Percentiles rank a stretch among this genome's conserved stretches.
phyloP scores from a whole-genome alignment of 179 eudicot species.

The Beta corolliflora region DNA sequence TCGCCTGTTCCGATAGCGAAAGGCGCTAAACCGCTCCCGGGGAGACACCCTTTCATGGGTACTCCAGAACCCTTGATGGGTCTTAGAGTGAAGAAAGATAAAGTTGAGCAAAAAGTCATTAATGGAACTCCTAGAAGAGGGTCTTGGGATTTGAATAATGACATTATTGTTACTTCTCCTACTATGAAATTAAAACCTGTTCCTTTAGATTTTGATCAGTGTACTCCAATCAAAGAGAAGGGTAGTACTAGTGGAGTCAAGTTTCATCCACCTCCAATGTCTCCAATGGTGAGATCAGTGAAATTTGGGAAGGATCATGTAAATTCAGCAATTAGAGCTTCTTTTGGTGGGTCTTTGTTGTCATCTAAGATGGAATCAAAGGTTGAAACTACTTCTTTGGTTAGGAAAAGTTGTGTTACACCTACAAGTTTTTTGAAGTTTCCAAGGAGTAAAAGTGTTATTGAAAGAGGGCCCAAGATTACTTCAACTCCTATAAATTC shows the following conservation, averaged over 20 bases:
- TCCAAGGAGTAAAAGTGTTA: slow-evolving; percentile 74
- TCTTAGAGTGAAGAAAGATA: slow-evolving; percentile 51
- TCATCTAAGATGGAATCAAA: slow-evolving; percentile 52
- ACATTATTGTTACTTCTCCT: slow-evolving; percentile 38
- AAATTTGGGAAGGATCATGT: slow-evolving; percentile 41
- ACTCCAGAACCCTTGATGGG: slow-evolving; percentile 88
- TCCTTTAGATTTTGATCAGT: slow-evolving; percentile 67
- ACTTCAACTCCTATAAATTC: slow-evolving; percentile 53
- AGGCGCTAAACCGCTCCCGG: slow-evolving; percentile 84
- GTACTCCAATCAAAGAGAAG: slow-evolving; percentile 69
- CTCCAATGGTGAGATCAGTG: slow-evolving; percentile 60
- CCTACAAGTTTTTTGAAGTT: slow-evolving; percentile 59
- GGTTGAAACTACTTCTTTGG: slow-evolving; percentile 54
- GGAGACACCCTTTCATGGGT: slow-evolving; percentile 82
- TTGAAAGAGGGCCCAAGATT: slow-evolving; percentile 64
- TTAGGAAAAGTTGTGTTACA: slow-evolving; percentile 66
- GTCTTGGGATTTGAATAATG: slow-evolving; percentile 67
- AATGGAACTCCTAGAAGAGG: slow-evolving; percentile 60
- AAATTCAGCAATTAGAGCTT: slow-evolving; percentile 45
- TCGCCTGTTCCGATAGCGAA: slow-evolving; percentile 80
- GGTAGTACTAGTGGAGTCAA: slow-evolving; percentile 40
- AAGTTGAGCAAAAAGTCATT: slow-evolving; percentile 24
- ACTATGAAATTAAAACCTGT: slow-evolving; percentile 13
- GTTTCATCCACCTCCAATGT: slow-evolving; percentile 45
- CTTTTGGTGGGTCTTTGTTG: slow-evolving; percentile 59